Base-by-base conservation (phyloP, 192 early-diverging fungal species). In the Entomortierella parvispora region DNA sequence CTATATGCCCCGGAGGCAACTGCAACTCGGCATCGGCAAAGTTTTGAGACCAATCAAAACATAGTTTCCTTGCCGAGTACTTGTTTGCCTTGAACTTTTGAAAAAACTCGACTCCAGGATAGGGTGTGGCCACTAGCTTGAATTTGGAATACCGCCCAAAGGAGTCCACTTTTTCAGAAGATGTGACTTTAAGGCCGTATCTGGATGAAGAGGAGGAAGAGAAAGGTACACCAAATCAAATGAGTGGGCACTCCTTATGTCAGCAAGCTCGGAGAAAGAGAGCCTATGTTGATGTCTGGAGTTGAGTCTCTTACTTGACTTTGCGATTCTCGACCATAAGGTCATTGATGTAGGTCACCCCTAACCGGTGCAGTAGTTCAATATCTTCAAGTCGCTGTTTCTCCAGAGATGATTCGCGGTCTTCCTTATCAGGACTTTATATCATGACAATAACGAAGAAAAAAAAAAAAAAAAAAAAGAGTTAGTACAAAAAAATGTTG, bases 321-420 rank as follows among this genome's bases (percentile, higher is more conserved):
- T 80, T 80, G 37, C 77, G 77, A 25, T 80, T 80, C 58, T 80
- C 77, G 0, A 80, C 77, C 77, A 80, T 80, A 23, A 80, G 68
- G 37, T 80, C 77, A 22, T 71, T 71, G 49, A 80, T 80, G 25
- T 80, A 70, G 18, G 77, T 61, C 25, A 80, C 77, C 9, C 69
- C 69, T 6, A 80, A 50, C n/a, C 70, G 63, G 31, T 67, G 77
- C 29, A 80, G 50, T 33, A 80, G n/a, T 33, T 66, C 77, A 29
- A 80, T 80, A 32, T 80, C 77, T 18, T 70, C 77, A 46, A 62
- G 17, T 0, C 77, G 68, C 26, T 80, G 77, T 43, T 65, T 70
- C 32, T 80, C 77, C 18, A 80, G 37, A 2, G 77, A 70, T 2
- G 77, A 80, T 53, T 77, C 74, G 8, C 65, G 74, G 33, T 77